These are phyloP conservation scores for Salicornia ramosissima DNA, from an alignment of 148 eudicot genomes.

Conservation along the genomic window DNA sequence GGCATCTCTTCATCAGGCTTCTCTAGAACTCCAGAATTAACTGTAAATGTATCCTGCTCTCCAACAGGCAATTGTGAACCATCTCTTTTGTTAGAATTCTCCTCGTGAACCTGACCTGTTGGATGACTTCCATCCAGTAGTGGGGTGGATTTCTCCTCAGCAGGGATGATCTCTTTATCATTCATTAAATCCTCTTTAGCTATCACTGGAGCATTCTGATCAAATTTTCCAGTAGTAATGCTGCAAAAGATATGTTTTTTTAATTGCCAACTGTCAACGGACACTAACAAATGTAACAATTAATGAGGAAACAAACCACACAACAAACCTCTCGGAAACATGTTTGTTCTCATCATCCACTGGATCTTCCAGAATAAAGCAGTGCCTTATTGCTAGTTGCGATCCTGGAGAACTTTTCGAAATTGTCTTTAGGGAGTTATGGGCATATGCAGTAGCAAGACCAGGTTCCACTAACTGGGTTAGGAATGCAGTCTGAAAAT, in stretches of 20 bases:
- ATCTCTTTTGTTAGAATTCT: slow-evolving; percentile 30
- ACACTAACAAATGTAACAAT: slow-evolving; percentile 8
- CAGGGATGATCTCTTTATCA: slow-evolving; percentile 11
- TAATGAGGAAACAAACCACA: slow-evolving; percentile 11
- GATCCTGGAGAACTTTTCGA: slow-evolving; percentile 46
- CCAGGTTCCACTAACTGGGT: slow-evolving; percentile 67
- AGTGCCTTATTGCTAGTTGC: slow-evolving; percentile 77
- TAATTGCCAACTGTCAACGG: slow-evolving; percentile 7
- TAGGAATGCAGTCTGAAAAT: slow-evolving; percentile 67
- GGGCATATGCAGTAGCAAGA: slow-evolving; percentile 50
- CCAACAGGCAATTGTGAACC: slow-evolving; percentile 26
- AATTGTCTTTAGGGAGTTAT: slow-evolving; percentile 51
- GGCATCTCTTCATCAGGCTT: slow-evolving; percentile 15
- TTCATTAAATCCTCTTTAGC: slow-evolving; percentile 27
- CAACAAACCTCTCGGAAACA: slow-evolving; percentile 47
- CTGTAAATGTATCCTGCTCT: slow-evolving; percentile 16
- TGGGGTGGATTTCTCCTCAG: slow-evolving; percentile 28
- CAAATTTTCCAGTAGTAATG: slow-evolving; percentile 34
- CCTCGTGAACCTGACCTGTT: slow-evolving; percentile 22
- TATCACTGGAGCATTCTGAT: slow-evolving; percentile 33
- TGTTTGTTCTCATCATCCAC: slow-evolving; percentile 49
- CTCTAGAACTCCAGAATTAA: slow-evolving; percentile 16
- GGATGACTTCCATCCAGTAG: slow-evolving; percentile 19
- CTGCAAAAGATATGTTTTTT: slow-evolving; percentile 37
- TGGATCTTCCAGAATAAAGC: slow-evolving; percentile 83